Conservation (phyloP, 441 rosid genomes). For the Aquilaria agallochum region DNA sequence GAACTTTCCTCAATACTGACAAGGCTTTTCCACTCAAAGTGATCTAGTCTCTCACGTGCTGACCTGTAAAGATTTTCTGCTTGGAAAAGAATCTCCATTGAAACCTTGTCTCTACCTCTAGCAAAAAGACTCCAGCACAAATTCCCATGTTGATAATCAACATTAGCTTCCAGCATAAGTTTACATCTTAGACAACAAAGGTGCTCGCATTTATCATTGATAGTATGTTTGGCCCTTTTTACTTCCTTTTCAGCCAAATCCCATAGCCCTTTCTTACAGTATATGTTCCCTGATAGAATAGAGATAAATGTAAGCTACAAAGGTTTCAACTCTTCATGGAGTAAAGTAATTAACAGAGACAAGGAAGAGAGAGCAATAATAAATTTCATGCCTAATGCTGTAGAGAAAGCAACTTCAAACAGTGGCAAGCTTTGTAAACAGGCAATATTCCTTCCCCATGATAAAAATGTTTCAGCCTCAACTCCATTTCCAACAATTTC, state of each 20-base stretch:
- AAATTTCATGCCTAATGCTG: constrained; percentile 59
- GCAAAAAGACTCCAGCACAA: constrained; percentile 40
- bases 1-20: constrained; percentile 26
- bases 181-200: constrained; percentile 67
- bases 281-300: constrained; percentile 56
- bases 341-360: constrained; percentile 8
- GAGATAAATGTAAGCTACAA: constrained; percentile 10
- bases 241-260: constrained; percentile 69
- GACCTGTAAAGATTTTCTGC: constrained; percentile 62
- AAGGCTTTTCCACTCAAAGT: constrained; percentile 56
- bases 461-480: constrained; percentile 69
- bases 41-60: constrained; percentile 58
- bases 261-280: constrained; percentile 60
- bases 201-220: constrained; percentile 25
- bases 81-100: constrained; percentile 35
- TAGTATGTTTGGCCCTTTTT: constrained; percentile 45
- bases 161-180: constrained; percentile 52
- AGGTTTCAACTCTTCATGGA: constrained; percentile 9
- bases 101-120: constrained; percentile 20
- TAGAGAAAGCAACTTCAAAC: constrained; percentile 70
- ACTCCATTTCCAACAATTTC: constrained; percentile 82
- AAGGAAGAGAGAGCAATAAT: constrained; percentile 9
- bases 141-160: constrained; percentile 71
- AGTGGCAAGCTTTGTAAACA: constrained; percentile 48
- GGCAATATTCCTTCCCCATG: constrained; percentile 85